Evolutionary conservation across 2,329 filamentous ascomycete genomes (phyloP), one percentile per base, ranked within the genome.

Genomic region (Penicillium sp.): DNA sequence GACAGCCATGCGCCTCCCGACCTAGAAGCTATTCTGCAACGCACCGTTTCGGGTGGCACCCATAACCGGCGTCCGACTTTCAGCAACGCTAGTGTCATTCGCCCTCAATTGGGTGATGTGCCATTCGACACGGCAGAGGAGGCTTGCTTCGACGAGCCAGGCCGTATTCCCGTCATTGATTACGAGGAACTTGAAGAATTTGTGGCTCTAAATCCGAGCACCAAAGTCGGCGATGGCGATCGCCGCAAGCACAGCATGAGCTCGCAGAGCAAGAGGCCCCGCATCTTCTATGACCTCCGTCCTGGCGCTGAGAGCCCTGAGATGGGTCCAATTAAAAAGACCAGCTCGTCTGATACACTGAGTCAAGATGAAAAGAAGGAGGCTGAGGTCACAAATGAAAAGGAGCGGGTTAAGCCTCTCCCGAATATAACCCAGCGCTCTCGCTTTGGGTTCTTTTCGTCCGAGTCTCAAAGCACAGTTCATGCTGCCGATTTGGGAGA

Each of bases 381-480:
- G 6, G 56, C 54, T 31, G 68, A 72, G 35, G 56, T 65, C 4
- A 48, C 72, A 33, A 64, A 73, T 56, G 73, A 74, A 56, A 75
- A 75, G 61, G 67, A 69, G 40, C 58, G 69, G 23, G 62, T 73
- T 4, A 67, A 73, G 15, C 67, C 67, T 5, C 68, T 74, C 5
- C 73, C 73, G 41, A 76, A 83, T 66, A 73, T 76, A 38, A 72
- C 82, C 47, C 87, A 91, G 58, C 83, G 85, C 33, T 94, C 93
- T 71, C 86, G 93, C 5, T 97, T 96, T 79, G 94, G 93, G 62
- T 97, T 97, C 78, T 99, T 99, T 76, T 97, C 93, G 0, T 97
- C 94, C 0, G 91, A 94, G 54, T 89, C 91, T 76, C 93, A 97
- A 71, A 93, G 91, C 50, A 96, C 93, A 1, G 91, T 97, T 60